phyloP scores from a whole-genome alignment of 1,139 yeast genomes.

The Taphrina pruni region DNA sequence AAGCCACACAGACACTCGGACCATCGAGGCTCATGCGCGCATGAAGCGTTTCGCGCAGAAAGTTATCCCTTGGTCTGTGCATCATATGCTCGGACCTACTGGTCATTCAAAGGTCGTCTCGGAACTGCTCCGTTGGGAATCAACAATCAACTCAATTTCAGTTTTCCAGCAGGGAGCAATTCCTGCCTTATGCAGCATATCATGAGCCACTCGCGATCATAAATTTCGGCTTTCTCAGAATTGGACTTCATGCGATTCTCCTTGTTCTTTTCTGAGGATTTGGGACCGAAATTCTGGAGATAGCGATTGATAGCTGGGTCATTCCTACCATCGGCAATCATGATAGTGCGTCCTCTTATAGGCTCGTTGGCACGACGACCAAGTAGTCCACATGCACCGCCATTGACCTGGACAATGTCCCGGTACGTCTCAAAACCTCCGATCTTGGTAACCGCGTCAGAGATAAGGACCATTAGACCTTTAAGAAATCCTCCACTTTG shows the following conservation, averaged over 20 bases:
- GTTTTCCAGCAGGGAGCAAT: neutral
- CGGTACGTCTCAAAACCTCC: conserved; percentile 68
- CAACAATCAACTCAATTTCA: neutral
- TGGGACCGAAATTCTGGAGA: neutral
- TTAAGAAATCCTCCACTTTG: conserved; percentile 55
- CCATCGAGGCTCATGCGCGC: no score
- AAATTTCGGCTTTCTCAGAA: conserved; percentile 1
- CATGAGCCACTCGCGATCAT: conserved; percentile 40
- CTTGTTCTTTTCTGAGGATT: conserved; percentile 15
- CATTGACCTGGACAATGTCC: conserved; percentile 70
- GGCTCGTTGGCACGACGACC: conserved; percentile 23
- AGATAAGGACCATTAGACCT: conserved; percentile 61
- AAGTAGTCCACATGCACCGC: conserved; percentile 53
- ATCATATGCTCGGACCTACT: no score
- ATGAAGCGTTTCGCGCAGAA: no score
- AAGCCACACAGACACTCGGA: no score
- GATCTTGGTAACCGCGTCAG: conserved; percentile 59
- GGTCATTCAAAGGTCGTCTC: no score
- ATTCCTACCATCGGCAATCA: conserved; percentile 28
- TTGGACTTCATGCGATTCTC: neutral
- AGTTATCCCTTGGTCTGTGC: no score
- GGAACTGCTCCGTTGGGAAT: no score
- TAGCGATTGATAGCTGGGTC: conserved; percentile 25
- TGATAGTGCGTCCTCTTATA: conserved; percentile 3
- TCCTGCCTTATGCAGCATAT: conserved; percentile 33